These are phyloP conservation scores for Termitomyces sp. DNA, from an alignment of 768 basidiomycete genomes.

Conservation along the genomic window DNA sequence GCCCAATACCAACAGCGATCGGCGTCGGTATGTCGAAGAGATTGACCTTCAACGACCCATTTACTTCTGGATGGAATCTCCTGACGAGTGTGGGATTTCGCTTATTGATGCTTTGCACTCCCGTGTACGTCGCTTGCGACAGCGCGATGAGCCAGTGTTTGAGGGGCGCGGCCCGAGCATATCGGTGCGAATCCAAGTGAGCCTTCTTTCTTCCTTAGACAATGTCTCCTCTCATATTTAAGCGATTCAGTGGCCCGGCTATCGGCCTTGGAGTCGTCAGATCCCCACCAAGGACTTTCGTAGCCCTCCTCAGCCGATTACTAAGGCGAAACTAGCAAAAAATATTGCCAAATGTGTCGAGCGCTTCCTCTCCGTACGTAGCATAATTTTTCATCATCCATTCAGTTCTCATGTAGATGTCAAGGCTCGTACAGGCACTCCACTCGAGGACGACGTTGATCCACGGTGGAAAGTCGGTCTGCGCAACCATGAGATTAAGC, in stretches of 20 bases:
- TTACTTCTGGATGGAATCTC: conserved; percentile 53
- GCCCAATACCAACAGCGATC: conserved; percentile 75
- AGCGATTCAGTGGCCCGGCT: conserved; percentile 69
- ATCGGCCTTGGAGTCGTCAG: conserved; percentile 73
- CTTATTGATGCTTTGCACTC: conserved; percentile 63
- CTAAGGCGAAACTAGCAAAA: conserved; percentile 71
- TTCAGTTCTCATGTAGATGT: conserved; percentile 10
- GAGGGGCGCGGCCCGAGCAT: conserved; percentile 74
- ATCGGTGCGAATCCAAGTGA: conserved; percentile 73
- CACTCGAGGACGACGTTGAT: conserved; percentile 67
- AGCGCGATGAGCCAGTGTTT: conserved; percentile 67
- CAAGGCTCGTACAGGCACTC: conserved; percentile 46
- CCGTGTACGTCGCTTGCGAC: conserved; percentile 49
- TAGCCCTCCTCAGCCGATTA: conserved; percentile 76
- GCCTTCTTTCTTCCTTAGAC: conserved; percentile 15
- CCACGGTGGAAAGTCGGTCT: conserved; percentile 60
- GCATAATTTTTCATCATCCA: conserved; percentile 6
- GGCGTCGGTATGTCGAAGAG: conserved; percentile 73
- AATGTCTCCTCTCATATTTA: conserved; percentile 12
- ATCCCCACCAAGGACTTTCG: conserved; percentile 82
- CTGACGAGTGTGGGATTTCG: conserved; percentile 57
- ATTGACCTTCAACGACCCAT: conserved; percentile 62
- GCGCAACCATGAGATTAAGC: conserved; percentile 46
- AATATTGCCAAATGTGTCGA: conserved; percentile 76
- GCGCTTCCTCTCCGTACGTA: conserved; percentile 59